Conservation (phyloP, 1,139 yeast species). For the Candida sanyaensis region DNA sequence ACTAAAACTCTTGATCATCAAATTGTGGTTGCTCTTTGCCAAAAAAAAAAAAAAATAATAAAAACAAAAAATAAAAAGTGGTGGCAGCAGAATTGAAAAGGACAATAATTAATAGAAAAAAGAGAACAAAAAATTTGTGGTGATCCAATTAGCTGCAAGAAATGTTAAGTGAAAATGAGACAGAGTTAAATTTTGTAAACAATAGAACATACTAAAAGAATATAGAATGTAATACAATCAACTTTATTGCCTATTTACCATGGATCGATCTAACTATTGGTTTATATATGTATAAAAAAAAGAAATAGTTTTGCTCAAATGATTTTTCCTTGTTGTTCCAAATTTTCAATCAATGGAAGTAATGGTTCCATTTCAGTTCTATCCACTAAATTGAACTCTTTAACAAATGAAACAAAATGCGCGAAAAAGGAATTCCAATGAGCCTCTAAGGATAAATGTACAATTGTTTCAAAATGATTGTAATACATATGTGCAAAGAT, state of each 20-base stretch:
- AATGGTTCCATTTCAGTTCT: slow-evolving; percentile 79
- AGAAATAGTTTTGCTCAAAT: slow-evolving; percentile 27
- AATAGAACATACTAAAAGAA: too few species aligned
- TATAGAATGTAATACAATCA: too few species aligned
- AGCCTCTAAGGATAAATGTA: slow-evolving; percentile 89
- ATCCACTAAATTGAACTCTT: slow-evolving; percentile 82
- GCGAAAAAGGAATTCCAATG: slow-evolving; percentile 98
- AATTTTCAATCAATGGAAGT: slow-evolving; percentile 68
- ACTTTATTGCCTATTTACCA: too few species aligned
- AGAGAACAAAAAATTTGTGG: too few species aligned
- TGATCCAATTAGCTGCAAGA: too few species aligned
- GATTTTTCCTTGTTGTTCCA: slow-evolving; percentile 87
- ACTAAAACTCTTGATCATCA: background rate
- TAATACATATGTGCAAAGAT: slow-evolving; percentile 96
- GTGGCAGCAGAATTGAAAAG: background rate
- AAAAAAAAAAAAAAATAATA: too few species aligned
- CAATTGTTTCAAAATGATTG: slow-evolving; percentile 89
- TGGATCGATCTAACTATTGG: too few species aligned
- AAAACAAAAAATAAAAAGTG: background rate
- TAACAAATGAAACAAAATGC: slow-evolving; percentile 86
- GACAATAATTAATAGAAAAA: too few species aligned
- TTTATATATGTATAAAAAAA: background rate
- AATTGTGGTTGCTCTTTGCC: background rate
- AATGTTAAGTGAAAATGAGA: too few species aligned
- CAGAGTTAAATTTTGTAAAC: too few species aligned